Evolutionary conservation across 192 early-diverging fungal genomes (phyloP), one percentile per base, ranked within the genome.

Genomic region (Polychytrium aggregatum): DNA sequence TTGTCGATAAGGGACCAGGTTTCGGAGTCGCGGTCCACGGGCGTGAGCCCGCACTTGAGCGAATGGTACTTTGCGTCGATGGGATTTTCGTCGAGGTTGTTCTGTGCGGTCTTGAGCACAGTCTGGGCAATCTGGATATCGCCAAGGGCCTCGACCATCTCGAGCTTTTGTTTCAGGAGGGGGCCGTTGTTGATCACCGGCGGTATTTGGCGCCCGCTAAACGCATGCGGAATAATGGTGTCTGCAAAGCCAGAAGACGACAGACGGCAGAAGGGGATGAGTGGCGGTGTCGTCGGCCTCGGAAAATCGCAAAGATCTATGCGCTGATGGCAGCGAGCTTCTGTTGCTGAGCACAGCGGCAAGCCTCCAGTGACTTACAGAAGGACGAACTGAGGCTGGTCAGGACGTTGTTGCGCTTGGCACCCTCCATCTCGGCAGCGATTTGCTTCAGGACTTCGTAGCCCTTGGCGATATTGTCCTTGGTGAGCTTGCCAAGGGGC

Each of bases 401-500:
- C n/a, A n/a, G n/a, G n/a, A n/a, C n/a, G n/a, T n/a, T n/a, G n/a
- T n/a, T n/a, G n/a, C n/a, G n/a, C n/a, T 37, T 30, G n/a, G 10
- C 22, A 3, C 47, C 21, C 27, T 22, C n/a, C 6, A 80, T 22
- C 28, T 63, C 70, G 3, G 64, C 60, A 20, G 70, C 54, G 28
- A 89, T 71, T 47, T 62, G 24, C 34, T 72, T 74, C 36, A 89
- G 60, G 25, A 78, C 70, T 11, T 62, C 26, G 42, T 75, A 78
- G 21, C 41, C 68, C 57, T 72, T 53, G 21, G 74, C 58, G 37
- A 88, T 75, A 9, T 70, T 73, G 0, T 46, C 50, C 47, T 83
- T 79, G 27, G 74, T 78, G 4, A 88, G 63, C 49, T 87, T 82
- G 27, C 86, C 86, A 4, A 87, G 60, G 4, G 85, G 86, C 66